Base-by-base conservation (phyloP, 768 basidiomycete genomes). In the Leccinum boreale region DNA sequence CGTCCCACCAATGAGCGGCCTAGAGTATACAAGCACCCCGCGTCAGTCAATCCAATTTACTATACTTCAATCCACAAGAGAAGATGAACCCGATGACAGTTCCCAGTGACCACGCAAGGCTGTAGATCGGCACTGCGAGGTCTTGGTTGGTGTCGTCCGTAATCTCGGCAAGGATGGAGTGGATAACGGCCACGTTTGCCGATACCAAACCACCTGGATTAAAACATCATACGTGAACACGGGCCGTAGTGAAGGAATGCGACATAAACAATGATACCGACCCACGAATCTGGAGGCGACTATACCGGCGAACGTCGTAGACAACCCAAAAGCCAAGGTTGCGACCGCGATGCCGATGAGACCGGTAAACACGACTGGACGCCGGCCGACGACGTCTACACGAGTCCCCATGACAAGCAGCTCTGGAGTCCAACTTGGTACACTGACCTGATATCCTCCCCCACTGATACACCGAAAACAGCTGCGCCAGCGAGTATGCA, bases 71-170 rank as follows among this genome's bases (percentile, higher is more conserved):
- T 6, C 19, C 12, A 33, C 23, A 8, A 21, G 6, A 10, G 5
- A 57, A 12, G 5, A 58, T 71, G 2, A 58, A 83, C 82, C 82
- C 83, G 31, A 86, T 73, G 52, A 84, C 78, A 3, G 77, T 75
- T 4, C 84, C 85, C 0, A 83, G 53, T 15, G 84, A 80, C 83
- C 82, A 85, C 46, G 78, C 77, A 12, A 86, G 69, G 10, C 80
- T 80, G 61, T 83, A 86, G 12, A 86, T 73, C 3, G 85, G 80
- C 62, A 83, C 83, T 14, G 82, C 83, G 23, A 78, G 62, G 5
- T 81, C 79, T 69, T 85, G 82, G 59, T 89, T 86, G 8, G 81
- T 81, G 8, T 79, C 67, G 64, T 89, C 84, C 8, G 85, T 85
- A 26, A 88, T 73, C 67, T 88, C 86, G 3, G 81, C 79, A 0